Percentiles rank a stretch among this genome's conserved stretches.
phyloP scores from a whole-genome alignment of 1,139 yeast genomes.

The Taphrina pruni region DNA sequence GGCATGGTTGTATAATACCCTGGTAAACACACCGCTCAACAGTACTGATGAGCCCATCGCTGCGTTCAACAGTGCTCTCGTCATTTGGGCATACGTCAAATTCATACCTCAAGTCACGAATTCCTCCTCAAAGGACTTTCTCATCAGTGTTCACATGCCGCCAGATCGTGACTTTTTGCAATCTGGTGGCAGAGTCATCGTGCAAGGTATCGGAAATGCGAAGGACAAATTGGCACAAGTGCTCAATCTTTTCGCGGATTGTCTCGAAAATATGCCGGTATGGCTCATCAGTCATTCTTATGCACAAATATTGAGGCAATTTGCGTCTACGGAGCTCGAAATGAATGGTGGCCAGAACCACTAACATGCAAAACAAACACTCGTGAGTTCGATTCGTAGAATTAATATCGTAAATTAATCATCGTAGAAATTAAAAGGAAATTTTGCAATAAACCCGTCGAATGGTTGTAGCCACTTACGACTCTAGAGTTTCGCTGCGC shows the following conservation, averaged over 20 bases:
- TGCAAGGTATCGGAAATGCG: background rate
- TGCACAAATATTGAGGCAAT: slow-evolving; percentile 1
- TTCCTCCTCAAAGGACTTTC: background rate
- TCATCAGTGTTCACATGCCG: slow-evolving; percentile 1
- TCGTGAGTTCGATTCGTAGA: too few relatives aligned
- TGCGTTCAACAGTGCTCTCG: slow-evolving; percentile 10
- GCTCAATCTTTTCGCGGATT: background rate
- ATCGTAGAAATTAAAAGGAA: too few relatives aligned
- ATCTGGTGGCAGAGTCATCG: background rate
- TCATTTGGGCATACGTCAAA: slow-evolving; percentile 1
- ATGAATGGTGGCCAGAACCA: too few relatives aligned
- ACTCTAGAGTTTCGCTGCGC: too few relatives aligned
- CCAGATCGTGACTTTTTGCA: slow-evolving; percentile 1
- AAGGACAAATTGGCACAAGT: background rate
- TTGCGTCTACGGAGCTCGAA: background rate
- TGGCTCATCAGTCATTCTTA: slow-evolving; percentile 14
- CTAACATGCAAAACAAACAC: too few relatives aligned
- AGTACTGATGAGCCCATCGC: slow-evolving; percentile 15
- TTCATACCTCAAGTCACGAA: background rate
- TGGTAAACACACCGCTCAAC: background rate
- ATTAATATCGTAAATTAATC: too few relatives aligned
- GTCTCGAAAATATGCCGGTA: background rate
- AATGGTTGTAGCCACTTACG: too few relatives aligned
- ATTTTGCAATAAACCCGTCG: too few relatives aligned
- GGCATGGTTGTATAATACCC: background rate